Conservation (phyloP, 2,329 filamentous ascomycete genomes). For the Aspergillus ochraceoroseus region DNA sequence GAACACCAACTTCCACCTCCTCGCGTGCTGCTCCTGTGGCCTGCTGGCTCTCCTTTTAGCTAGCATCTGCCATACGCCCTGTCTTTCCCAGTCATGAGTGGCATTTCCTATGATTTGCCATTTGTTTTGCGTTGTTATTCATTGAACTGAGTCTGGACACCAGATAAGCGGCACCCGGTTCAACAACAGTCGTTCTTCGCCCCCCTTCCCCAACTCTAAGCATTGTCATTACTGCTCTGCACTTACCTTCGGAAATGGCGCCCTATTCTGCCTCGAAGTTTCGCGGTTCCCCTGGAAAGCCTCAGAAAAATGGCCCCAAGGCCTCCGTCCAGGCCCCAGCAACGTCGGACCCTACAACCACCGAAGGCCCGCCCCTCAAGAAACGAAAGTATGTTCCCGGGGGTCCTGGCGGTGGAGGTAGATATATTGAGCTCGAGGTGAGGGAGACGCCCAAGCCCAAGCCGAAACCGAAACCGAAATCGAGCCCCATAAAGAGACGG, state of each 20-base stretch:
- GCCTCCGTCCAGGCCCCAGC: constrained; percentile 31
- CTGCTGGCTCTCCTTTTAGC: not conserved
- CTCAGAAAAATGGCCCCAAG: constrained; percentile 31
- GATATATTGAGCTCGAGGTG: constrained; percentile 71
- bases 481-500: constrained; percentile 41
- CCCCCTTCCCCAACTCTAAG: constrained; percentile 1
- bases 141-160: constrained; percentile 16
- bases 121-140: constrained; percentile 10
- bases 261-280: constrained; percentile 29
- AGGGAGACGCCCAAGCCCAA: constrained; percentile 47
- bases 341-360: constrained; percentile 27
- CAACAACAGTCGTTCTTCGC: not conserved
- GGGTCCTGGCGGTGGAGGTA: constrained; percentile 76
- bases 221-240: not conserved
- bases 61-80: not conserved
- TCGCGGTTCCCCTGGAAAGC: constrained; percentile 25
- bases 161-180: constrained; percentile 13
- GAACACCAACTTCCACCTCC: constrained; percentile 3
- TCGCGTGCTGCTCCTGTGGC: constrained; percentile 2
- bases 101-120: constrained; percentile 1
- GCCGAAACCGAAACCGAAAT: constrained; percentile 26
- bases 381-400: constrained; percentile 76
- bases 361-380: constrained; percentile 61
- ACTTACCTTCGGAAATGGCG: constrained; percentile 25
- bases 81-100: constrained; percentile 16